Conservation (phyloP, 176 grass and related monocot genomes). For the Chrysopogon serrulatus region DNA sequence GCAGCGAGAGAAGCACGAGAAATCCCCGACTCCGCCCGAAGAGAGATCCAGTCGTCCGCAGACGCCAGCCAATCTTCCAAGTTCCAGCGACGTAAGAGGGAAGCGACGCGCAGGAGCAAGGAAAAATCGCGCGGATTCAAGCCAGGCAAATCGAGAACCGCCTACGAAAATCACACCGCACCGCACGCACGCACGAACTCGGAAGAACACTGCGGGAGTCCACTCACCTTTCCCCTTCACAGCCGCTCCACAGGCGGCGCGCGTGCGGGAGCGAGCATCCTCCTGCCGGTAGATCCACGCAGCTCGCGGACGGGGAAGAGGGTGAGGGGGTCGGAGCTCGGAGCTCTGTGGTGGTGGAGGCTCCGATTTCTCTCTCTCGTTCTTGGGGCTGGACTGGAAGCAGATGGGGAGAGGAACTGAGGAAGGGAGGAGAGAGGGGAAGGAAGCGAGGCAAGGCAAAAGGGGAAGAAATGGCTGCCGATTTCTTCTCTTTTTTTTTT, state of each 20-base stretch:
- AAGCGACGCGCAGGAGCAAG: neutral
- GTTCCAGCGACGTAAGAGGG: neutral
- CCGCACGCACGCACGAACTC: neutral
- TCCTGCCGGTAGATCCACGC: slow-evolving; percentile 28
- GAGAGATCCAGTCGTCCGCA: slow-evolving; percentile 4
- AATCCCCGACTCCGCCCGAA: neutral
- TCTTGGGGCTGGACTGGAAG: neutral
- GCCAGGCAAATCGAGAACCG: neutral
- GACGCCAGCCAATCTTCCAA: neutral
- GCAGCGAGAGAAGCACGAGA: neutral
- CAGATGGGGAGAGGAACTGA: neutral
- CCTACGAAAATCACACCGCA: slow-evolving; percentile 23
- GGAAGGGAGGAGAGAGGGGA: neutral
- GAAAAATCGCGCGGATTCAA: neutral
- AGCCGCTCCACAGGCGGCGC: neutral
- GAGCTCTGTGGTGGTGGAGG: neutral
- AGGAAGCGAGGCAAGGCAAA: neutral
- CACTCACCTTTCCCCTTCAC: slow-evolving; percentile 23
- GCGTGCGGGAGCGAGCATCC: neutral
- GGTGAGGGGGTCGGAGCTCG: neutral
- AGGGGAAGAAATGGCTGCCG: slow-evolving; percentile 14
- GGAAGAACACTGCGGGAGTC: neutral
- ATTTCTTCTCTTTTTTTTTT: slow-evolving; percentile 9
- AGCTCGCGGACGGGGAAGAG: neutral
- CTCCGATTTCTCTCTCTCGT: neutral